A percentile compares a stretch with the other conserved stretches of the same genome.
Evolutionary conservation across 1,284 basidiomycete genomes (phyloP).

Genomic region (Ustilago hordei): DNA sequence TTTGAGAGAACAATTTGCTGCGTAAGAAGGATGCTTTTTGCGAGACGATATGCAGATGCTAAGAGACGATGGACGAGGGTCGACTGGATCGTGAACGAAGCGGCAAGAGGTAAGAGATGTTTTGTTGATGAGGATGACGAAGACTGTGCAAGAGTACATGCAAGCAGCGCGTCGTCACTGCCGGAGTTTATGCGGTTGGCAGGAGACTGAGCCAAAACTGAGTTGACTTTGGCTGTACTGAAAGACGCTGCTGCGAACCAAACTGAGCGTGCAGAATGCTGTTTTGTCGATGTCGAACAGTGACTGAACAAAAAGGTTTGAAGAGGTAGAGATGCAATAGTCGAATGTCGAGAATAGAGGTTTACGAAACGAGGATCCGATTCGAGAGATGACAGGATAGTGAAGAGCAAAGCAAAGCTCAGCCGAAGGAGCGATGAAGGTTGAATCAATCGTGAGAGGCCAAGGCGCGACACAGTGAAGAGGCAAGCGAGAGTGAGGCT

Average conservation of each 20-base stretch:
- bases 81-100: background rate
- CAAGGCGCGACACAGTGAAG: conserved; percentile 3
- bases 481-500: background rate
- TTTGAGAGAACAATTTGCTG: background rate
- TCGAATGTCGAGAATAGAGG: conserved; percentile 3
- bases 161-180: conserved; percentile 1
- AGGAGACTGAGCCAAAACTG: background rate
- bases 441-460: background rate
- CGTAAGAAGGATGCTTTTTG: conserved; percentile 14
- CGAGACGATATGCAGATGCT: conserved; percentile 25
- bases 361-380: background rate
- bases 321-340: background rate
- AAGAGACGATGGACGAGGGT: background rate
- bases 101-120: background rate
- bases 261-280: conserved; percentile 1
- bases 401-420: background rate
- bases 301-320: background rate
- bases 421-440: conserved; percentile 5
- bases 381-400: conserved; percentile 1
- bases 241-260: background rate
- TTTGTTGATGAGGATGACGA: background rate
- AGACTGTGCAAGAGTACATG: conserved; percentile 5
- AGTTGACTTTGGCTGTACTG: background rate
- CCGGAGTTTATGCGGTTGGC: conserved; percentile 6
- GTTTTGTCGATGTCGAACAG: background rate